Base-by-base conservation (phyloP, 2,329 filamentous ascomycete species). In the Alternaria triticimaculans region DNA sequence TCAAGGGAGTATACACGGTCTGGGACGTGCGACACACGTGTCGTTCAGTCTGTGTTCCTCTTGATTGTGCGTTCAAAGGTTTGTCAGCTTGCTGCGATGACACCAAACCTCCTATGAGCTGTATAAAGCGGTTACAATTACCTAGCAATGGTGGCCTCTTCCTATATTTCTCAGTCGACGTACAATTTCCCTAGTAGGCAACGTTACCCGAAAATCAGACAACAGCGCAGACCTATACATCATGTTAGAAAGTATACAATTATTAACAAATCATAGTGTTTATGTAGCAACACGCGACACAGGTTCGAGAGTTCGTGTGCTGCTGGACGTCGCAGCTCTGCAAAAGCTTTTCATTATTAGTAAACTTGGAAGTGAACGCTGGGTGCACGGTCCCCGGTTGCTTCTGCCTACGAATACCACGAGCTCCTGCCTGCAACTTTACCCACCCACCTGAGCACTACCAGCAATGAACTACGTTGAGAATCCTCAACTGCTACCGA, bases 21-120 rank as follows among this genome's bases (percentile, higher is more conserved):
- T 1, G 6, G 37, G 6, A 11, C n/a, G 37, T 3, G 15, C 1
- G 9, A 41, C 0, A 41, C 0, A 41, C 4, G 2, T 41, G 0
- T 41, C 9, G 1, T 41, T 0, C 37, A 1, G 37, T 1, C 37
- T 41, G 8, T 1, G 37, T 0, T 41, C 37, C 37, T 18, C 37
- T 0, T 18, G 37, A 18, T 1, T 18, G 1, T 41, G 6, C n/a
- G 8, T 41, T 18, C 1, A 0, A 41, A 41, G 37, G 37, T 41
- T 41, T 3, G 37, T 41, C 15, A 0, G 37, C 37, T 41, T 41
- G 37, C 37, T 41, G n/a, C 8, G 37, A 0, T 18, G 37, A 6
- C 37, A 1, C 37, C 37, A 41, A 41, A 41, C 37, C 37, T 6
- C 37, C 37, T 1, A 1, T 41, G 37, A 41, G 8, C 37, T 41